Percentiles rank a stretch among this genome's conserved stretches.
Evolutionary conservation across 176 grass and related monocot genomes (phyloP).

Genomic region (Pontederia paniculata): DNA sequence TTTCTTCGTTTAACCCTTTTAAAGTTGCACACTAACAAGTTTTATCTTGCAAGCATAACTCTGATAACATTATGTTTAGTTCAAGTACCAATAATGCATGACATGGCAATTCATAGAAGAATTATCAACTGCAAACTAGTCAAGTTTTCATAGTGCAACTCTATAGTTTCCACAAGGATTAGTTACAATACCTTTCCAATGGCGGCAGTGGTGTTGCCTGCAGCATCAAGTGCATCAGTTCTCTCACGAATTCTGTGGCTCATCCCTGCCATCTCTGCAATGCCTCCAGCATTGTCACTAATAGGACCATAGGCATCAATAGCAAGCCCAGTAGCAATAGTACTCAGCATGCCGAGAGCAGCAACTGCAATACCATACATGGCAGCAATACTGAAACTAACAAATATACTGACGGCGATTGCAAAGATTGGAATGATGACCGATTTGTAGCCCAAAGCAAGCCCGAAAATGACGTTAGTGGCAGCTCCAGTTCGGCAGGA

Average conservation of each 20-base stretch:
- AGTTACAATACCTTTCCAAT: conserved; percentile 36
- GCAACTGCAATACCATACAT: conserved; percentile 52
- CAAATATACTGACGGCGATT: conserved; percentile 32
- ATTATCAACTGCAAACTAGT: background rate
- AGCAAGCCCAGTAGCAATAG: conserved; percentile 36
- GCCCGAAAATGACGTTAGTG: conserved; percentile 45
- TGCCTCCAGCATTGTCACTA: conserved; percentile 47
- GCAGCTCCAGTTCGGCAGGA: conserved; percentile 49
- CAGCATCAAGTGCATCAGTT: conserved; percentile 41
- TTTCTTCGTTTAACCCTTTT: too few relatives aligned
- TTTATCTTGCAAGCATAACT: too few relatives aligned
- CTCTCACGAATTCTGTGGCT: conserved; percentile 43
- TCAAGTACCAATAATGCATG: too few relatives aligned
- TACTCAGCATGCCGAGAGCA: conserved; percentile 49
- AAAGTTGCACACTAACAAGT: too few relatives aligned
- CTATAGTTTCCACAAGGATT: background rate
- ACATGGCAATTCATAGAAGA: too few relatives aligned
- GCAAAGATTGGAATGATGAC: conserved; percentile 47
- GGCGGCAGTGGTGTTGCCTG: conserved; percentile 40
- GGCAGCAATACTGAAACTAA: conserved; percentile 38
- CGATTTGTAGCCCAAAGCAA: conserved; percentile 54
- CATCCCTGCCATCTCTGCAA: conserved; percentile 51
- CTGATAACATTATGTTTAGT: too few relatives aligned
- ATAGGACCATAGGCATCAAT: conserved; percentile 52
- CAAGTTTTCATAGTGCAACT: background rate